Evolutionary conservation across 2,329 filamentous ascomycete genomes (phyloP).

Genomic region (Hymenoscyphus albidus): DNA sequence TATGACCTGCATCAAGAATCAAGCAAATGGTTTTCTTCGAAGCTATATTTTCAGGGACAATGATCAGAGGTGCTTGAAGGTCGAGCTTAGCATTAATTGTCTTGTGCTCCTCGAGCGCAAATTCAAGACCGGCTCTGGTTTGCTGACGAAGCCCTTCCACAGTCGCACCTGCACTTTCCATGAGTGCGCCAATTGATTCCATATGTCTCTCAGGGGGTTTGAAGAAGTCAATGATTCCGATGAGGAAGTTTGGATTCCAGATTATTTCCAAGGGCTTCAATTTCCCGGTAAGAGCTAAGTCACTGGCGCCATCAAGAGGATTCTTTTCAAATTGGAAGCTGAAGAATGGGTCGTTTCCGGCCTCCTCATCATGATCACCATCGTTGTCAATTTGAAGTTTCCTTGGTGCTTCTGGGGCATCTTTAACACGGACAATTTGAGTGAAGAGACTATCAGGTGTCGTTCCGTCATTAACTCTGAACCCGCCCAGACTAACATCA

Average conservation of each 20-base stretch:
- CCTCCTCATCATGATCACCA: constrained; percentile 39
- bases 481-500: constrained; percentile 84
- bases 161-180: constrained; percentile 93
- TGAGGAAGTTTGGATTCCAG: constrained; percentile 91
- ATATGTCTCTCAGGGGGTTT: constrained; percentile 94
- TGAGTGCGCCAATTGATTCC: constrained; percentile 93
- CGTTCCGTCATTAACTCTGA: constrained; percentile 93
- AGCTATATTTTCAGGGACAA: constrained; percentile 90
- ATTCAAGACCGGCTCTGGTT: constrained; percentile 91
- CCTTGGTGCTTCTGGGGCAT: constrained; percentile 58
- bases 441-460: constrained; percentile 87
- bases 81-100: constrained; percentile 96
- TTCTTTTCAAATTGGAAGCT: constrained; percentile 91
- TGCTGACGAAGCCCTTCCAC: constrained; percentile 94
- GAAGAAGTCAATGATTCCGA: constrained; percentile 92
- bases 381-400: constrained; percentile 35
- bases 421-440: constrained; percentile 94
- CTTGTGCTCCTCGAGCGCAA: constrained; percentile 95
- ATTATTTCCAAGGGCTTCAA: constrained; percentile 95
- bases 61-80: constrained; percentile 91
- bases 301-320: constrained; percentile 85
- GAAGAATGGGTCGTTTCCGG: constrained; percentile 73
- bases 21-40: constrained; percentile 77
- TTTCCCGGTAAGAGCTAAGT: constrained; percentile 85
- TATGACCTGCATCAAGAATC: constrained; percentile 94